Conservation (phyloP, 1,139 yeast species). For the Geotrichum klebahnii region DNA sequence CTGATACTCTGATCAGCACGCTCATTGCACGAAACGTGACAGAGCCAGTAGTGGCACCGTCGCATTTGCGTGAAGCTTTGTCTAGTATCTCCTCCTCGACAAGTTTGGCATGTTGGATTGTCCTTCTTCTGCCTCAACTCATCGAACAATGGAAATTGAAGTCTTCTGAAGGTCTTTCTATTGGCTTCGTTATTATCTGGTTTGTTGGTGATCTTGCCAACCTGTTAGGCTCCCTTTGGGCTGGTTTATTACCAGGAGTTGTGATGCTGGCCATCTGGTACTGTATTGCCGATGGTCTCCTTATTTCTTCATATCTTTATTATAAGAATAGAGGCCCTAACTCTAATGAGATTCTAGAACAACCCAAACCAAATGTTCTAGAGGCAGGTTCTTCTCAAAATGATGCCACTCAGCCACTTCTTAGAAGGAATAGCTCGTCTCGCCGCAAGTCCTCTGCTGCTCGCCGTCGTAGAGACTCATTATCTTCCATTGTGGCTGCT, state of each 20-base stretch:
- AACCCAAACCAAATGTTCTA: too few relatives aligned
- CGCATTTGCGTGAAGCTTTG: slow-evolving; percentile 43
- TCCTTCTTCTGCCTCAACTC: slow-evolving; percentile 71
- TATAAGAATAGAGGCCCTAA: slow-evolving; percentile 29
- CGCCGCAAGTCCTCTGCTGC: slow-evolving; percentile 20
- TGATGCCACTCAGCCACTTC: too few relatives aligned
- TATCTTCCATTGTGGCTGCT: slow-evolving; percentile 28
- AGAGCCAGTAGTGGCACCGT: slow-evolving; percentile 24
- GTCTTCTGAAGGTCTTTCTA: slow-evolving; percentile 74
- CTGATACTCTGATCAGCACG: not conserved
- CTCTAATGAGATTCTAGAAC: slow-evolving; percentile 10
- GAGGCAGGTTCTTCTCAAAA: too few relatives aligned
- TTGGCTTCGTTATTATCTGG: slow-evolving; percentile 68
- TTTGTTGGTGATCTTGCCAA: slow-evolving; percentile 68
- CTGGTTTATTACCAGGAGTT: slow-evolving; percentile 65
- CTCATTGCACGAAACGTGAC: not conserved
- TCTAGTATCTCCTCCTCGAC: slow-evolving; percentile 65
- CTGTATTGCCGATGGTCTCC: slow-evolving; percentile 61
- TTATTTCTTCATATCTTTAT: slow-evolving; percentile 60
- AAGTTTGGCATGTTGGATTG: slow-evolving; percentile 67
- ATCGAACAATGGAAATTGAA: slow-evolving; percentile 77
- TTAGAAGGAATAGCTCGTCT: too few relatives aligned
- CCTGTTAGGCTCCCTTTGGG: slow-evolving; percentile 68
- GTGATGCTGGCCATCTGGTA: slow-evolving; percentile 69
- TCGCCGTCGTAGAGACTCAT: slow-evolving; percentile 29